Conservation (phyloP, 139 green algal species). For the Chlorella ohadii region DNA sequence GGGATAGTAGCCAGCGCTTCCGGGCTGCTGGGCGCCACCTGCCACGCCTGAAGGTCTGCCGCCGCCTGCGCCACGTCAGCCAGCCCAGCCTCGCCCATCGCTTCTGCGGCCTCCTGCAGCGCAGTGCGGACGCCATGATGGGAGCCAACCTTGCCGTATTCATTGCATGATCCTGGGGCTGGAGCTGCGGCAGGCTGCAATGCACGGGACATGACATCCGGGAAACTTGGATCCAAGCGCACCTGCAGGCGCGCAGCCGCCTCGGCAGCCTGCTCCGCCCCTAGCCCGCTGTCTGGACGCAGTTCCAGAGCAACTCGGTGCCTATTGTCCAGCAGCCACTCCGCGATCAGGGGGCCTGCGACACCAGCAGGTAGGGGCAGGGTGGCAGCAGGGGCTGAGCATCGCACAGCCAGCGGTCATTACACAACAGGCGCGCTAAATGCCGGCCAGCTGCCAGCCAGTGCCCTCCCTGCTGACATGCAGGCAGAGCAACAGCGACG, state of each 20-base stretch:
- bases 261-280: slow-evolving; percentile 66
- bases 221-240: no score
- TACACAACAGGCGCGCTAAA: no score
- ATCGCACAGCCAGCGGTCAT: no score
- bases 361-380: not conserved
- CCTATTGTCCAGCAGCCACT: slow-evolving; percentile 90
- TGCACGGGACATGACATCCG: no score
- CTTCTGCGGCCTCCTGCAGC: not conserved
- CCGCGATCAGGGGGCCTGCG: slow-evolving; percentile 76
- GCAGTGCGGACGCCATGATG: no score
- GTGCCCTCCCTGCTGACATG: no score
- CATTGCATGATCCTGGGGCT: no score
- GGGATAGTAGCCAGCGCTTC: slow-evolving; percentile 90
- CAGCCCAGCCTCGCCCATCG: not conserved
- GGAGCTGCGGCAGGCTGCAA: no score
- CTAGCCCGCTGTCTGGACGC: slow-evolving; percentile 74
- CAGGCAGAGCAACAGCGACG: no score
- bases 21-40: slow-evolving; percentile 94
- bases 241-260: slow-evolving; percentile 73
- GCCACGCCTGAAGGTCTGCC: slow-evolving; percentile 81
- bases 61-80: slow-evolving; percentile 49
- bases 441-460: no score
- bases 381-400: no score
- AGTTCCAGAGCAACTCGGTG: slow-evolving; percentile 89
- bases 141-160: no score